A percentile compares a stretch with the other conserved stretches of the same genome.
Evolutionary conservation across 2,329 filamentous ascomycete species (phyloP).

Genomic region (Stemphylium vesicarium): DNA sequence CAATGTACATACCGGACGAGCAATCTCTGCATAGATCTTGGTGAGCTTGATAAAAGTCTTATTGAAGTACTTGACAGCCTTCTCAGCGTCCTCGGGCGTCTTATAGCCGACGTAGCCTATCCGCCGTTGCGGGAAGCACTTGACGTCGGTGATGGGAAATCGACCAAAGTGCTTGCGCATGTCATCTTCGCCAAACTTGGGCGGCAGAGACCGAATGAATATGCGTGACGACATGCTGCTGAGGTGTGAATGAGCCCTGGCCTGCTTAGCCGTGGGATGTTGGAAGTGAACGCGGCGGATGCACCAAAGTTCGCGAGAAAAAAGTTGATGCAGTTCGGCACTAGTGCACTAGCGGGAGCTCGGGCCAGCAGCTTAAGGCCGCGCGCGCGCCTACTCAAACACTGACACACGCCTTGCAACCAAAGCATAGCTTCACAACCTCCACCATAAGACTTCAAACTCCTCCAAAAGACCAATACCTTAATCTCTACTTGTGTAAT

Average conservation of each 20-base stretch:
- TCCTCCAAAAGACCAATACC: background rate
- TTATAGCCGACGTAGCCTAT: constrained; percentile 98
- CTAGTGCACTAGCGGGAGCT: constrained; percentile 13
- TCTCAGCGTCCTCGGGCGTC: constrained; percentile 76
- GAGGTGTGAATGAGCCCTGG: constrained; percentile 13
- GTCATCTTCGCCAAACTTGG: constrained; percentile 81
- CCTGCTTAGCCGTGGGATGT: constrained; percentile 22
- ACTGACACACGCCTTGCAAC: constrained; percentile 20
- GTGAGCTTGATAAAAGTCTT: constrained; percentile 95
- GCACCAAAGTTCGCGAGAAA: constrained; percentile 16
- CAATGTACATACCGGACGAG: constrained; percentile 69
- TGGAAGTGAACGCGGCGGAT: background rate
- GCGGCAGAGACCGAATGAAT: constrained; percentile 77
- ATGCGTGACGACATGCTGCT: constrained; percentile 74
- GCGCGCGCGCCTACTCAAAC: constrained; percentile 21
- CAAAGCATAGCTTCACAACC: constrained; percentile 21
- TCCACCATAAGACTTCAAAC: constrained; percentile 10
- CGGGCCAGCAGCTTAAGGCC: constrained; percentile 8
- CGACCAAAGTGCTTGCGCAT: constrained; percentile 88
- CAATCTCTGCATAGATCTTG: constrained; percentile 87
- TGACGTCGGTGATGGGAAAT: constrained; percentile 85
- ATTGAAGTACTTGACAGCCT: constrained; percentile 94
- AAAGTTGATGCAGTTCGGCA: constrained; percentile 14
- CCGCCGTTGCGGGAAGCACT: constrained; percentile 84
- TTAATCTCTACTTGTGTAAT: background rate